Evolutionary conservation across 192 early-diverging fungal genomes (phyloP).

Genomic region (Coemansia sp.): DNA sequence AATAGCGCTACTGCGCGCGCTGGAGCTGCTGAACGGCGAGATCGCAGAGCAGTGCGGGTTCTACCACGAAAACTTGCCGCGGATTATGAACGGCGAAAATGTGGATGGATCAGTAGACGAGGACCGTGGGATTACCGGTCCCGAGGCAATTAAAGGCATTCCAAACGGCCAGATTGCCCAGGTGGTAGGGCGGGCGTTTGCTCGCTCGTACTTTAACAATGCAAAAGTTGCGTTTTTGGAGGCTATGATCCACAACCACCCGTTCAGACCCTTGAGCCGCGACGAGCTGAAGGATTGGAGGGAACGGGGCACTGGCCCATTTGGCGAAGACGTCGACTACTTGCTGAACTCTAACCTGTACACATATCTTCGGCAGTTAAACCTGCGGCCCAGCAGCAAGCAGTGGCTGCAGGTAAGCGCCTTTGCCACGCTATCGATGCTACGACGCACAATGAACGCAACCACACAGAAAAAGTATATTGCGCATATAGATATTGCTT

Average conservation of each 20-base stretch:
- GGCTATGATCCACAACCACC: conserved; percentile 52
- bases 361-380: conserved; percentile 29
- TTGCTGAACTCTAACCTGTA: conserved; percentile 39
- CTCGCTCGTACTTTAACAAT: conserved; percentile 30
- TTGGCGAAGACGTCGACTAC: conserved; percentile 42
- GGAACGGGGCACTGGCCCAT: conserved; percentile 22
- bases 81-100: conserved; percentile 26
- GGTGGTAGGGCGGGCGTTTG: conserved; percentile 39
- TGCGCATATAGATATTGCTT: conserved; percentile 30
- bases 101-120: conserved; percentile 15
- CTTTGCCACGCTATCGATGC: conserved; percentile 45
- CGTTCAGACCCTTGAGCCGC: conserved; percentile 44
- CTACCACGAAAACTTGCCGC: conserved; percentile 11
- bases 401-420: conserved; percentile 50
- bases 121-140: conserved; percentile 8
- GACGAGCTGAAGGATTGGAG: conserved; percentile 45
- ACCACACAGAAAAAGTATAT: conserved; percentile 20
- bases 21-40: conserved; percentile 40
- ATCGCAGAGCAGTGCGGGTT: conserved; percentile 38
- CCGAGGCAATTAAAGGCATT: conserved; percentile 12
- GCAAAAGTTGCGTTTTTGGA: conserved; percentile 22
- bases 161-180: conserved; percentile 20
- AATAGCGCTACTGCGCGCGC: conserved; percentile 35
- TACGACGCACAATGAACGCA: conserved; percentile 34
- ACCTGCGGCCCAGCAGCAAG: conserved; percentile 31